Percentiles rank a stretch among this genome's conserved stretches.
phyloP scores from a whole-genome alignment of 1,284 basidiomycete species.

The Gymnopus androsaceus region DNA sequence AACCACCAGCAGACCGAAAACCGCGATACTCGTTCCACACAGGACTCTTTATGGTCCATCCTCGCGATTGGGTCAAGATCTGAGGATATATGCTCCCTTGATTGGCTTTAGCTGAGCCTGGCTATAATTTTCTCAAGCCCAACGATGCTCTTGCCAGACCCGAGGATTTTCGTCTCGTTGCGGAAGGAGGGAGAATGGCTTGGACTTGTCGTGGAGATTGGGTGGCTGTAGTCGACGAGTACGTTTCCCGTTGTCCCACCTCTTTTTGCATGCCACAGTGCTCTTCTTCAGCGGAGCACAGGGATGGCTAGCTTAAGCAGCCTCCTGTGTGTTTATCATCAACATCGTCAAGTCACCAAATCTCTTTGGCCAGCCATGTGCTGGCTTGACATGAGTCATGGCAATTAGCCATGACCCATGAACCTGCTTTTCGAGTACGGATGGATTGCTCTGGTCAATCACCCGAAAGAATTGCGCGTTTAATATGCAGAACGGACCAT shows the following conservation, averaged over 20 bases:
- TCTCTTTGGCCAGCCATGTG: no score
- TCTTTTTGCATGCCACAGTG: slow-evolving; percentile 13
- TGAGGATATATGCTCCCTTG: slow-evolving; percentile 54
- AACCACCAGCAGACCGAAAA: slow-evolving; percentile 45
- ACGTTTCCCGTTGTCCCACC: slow-evolving; percentile 14
- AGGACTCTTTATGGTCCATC: slow-evolving; percentile 29
- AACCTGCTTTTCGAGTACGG: no score
- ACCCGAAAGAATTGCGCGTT: no score
- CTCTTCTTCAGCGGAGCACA: neutral
- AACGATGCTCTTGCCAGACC: slow-evolving; percentile 37
- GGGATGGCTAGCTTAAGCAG: no score
- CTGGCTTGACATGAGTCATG: no score
- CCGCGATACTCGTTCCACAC: slow-evolving; percentile 54
- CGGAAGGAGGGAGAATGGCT: slow-evolving; percentile 18
- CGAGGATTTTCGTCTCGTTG: slow-evolving; percentile 28
- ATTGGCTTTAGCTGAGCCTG: slow-evolving; percentile 53
- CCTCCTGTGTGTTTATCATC: no score
- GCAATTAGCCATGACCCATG: no score
- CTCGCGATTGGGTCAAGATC: slow-evolving; percentile 63
- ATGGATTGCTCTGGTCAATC: no score
- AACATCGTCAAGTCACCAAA: no score
- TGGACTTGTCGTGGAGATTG: slow-evolving; percentile 28
- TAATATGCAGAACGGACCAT: no score
- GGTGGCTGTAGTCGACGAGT: slow-evolving; percentile 17
- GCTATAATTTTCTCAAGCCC: slow-evolving; percentile 39